phyloP scores from a whole-genome alignment of 2,329 filamentous ascomycete genomes.

The Pseudogymnoascus sp. region DNA sequence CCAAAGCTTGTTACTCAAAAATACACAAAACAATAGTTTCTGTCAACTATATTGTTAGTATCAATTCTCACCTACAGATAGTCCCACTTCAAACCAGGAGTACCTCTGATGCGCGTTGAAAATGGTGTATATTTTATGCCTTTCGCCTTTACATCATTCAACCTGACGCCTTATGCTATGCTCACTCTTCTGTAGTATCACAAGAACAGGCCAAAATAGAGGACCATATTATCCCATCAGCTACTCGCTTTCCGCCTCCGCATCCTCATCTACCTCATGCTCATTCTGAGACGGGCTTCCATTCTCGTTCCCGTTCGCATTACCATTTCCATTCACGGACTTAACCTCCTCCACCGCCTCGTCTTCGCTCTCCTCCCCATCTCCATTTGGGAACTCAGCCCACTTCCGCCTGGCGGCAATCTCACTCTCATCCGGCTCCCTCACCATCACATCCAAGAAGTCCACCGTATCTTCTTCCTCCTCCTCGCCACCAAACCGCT shows the following conservation, averaged over 20 bases:
- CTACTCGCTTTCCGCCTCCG: slow-evolving; percentile 13
- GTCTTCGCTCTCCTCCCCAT: slow-evolving; percentile 21
- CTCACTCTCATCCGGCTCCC: slow-evolving; percentile 48
- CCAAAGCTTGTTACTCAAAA: background rate
- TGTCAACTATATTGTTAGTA: background rate
- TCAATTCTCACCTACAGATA: no score
- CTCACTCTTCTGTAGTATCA: background rate
- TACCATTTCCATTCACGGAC: background rate
- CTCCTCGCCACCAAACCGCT: slow-evolving; percentile 17
- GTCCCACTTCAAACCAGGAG: background rate
- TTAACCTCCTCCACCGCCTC: slow-evolving; percentile 12
- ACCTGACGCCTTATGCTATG: slow-evolving; percentile 4
- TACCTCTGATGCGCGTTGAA: background rate
- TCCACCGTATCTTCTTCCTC: slow-evolving; percentile 45
- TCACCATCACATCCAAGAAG: slow-evolving; percentile 46
- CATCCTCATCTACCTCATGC: slow-evolving; percentile 15
- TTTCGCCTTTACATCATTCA: slow-evolving; percentile 1
- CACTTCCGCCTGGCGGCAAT: slow-evolving; percentile 43
- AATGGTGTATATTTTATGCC: background rate
- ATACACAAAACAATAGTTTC: background rate
- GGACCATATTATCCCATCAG: background rate
- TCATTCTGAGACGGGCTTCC: slow-evolving; percentile 1
- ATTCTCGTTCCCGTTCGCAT: background rate
- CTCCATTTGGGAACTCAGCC: slow-evolving; percentile 30
- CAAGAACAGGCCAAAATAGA: background rate